Evolutionary conservation across 179 eudicot genomes (phyloP).

Genomic region (Heliamphora pulchella): DNA sequence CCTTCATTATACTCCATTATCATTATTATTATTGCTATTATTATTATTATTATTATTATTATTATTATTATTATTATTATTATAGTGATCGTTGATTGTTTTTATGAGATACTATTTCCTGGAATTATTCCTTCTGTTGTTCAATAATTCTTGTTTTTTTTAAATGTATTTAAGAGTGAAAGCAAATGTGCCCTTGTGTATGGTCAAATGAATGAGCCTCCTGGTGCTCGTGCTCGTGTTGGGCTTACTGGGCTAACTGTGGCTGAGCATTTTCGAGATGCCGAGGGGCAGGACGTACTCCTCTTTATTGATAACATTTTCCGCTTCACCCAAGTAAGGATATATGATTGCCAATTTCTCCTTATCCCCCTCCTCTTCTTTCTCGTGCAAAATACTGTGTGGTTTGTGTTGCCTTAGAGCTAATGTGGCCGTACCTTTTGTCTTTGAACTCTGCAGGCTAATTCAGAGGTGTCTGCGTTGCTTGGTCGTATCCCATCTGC

Average conservation of each 20-base stretch:
- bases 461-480: conserved; percentile 98
- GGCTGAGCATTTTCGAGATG: conserved; percentile 65
- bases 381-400: no score
- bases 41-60: no score
- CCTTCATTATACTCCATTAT: no score
- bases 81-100: no score
- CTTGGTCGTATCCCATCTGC: conserved; percentile 99
- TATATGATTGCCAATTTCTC: no score
- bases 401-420: not conserved
- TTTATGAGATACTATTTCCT: not conserved
- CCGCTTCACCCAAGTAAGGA: conserved; percentile 75
- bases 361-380: no score
- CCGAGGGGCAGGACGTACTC: conserved; percentile 54
- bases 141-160: not conserved
- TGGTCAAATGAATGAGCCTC: conserved; percentile 98
- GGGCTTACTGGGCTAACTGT: conserved; percentile 95
- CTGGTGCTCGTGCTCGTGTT: conserved; percentile 99
- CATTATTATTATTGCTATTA: no score
- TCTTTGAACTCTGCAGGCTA: conserved; percentile 43
- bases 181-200: conserved; percentile 96
- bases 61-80: no score
- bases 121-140: not conserved
- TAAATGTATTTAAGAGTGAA: conserved; percentile 40
- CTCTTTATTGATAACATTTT: conserved; percentile 95
- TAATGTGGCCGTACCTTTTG: not conserved